Percentiles rank a stretch among this genome's conserved stretches.
Evolutionary conservation across 768 basidiomycete species (phyloP).

Genomic region (Collybia sordida): DNA sequence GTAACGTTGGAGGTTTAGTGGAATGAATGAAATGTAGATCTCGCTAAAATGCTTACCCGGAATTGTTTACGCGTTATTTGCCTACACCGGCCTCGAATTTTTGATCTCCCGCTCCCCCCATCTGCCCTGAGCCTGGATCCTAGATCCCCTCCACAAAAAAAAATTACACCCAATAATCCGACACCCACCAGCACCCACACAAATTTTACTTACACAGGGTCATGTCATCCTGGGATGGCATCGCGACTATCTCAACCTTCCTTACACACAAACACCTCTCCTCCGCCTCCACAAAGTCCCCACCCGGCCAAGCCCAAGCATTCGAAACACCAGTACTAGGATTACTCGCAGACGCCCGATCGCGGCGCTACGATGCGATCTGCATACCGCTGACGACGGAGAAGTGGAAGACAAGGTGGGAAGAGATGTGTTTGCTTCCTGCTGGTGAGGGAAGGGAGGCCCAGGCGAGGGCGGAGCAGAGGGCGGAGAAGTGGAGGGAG

Average conservation of each 20-base stretch:
- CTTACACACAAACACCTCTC: conserved; percentile 9
- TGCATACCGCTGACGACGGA: conserved; percentile 88
- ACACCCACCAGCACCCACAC: no score
- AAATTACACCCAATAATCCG: no score
- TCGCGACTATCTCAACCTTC: conserved; percentile 18
- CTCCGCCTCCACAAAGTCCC: not conserved
- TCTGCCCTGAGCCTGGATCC: not conserved
- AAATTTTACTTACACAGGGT: not conserved
- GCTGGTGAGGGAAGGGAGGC: conserved; percentile 38
- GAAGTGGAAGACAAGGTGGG: conserved; percentile 88
- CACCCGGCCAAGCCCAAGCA: conserved; percentile 1
- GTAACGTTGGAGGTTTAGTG: no score
- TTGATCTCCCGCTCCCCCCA: not conserved
- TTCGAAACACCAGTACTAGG: conserved; percentile 50
- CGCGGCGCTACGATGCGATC: conserved; percentile 72
- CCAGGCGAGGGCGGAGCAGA: conserved; percentile 47
- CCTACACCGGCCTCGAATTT: not conserved
- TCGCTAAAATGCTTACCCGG: not conserved
- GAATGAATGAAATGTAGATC: no score
- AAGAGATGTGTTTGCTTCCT: conserved; percentile 78
- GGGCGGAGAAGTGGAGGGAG: conserved; percentile 86
- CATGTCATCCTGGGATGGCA: conserved; percentile 37
- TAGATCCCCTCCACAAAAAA: no score
- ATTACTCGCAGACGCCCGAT: conserved; percentile 48
- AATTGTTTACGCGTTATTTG: conserved; percentile 13